These are phyloP conservation scores for Musa itinerans DNA, from an alignment of 176 grass and related monocot species.

Conservation along the genomic window DNA sequence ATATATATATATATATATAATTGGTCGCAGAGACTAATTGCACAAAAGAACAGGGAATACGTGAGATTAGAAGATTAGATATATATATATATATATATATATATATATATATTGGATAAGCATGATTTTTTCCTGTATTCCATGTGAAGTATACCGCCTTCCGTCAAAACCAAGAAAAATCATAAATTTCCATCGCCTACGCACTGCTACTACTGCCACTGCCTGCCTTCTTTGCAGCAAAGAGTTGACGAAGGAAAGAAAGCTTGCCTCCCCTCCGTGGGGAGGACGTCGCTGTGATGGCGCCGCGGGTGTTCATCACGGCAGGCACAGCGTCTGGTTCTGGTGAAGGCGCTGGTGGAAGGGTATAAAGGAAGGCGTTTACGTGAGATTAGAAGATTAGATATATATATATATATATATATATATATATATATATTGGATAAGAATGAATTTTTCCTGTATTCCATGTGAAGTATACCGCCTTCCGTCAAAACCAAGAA, in stretches of 20 bases:
- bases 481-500: background rate
- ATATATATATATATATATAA: too few relatives aligned
- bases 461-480: conserved; percentile 9
- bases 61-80: conserved; percentile 5
- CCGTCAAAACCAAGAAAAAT: background rate
- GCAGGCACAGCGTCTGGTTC: conserved; percentile 30
- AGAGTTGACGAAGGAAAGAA: conserved; percentile 88
- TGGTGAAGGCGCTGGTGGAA: conserved; percentile 28
- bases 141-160: conserved; percentile 6
- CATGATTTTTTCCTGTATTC: conserved; percentile 12
- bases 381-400: conserved; percentile 23
- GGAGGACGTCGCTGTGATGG: conserved; percentile 55
- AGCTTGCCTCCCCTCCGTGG: conserved; percentile 68
- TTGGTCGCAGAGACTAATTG: background rate
- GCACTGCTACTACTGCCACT: conserved; percentile 61
- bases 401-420: conserved; percentile 7
- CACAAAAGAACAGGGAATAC: background rate
- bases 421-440: background rate
- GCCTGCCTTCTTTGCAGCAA: conserved; percentile 68
- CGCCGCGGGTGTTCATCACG: conserved; percentile 38
- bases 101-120: background rate
- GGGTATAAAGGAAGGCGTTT: conserved; percentile 59
- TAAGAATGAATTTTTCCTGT: conserved; percentile 8
- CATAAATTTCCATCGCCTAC: conserved; percentile 20
- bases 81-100: conserved; percentile 4